Evolutionary conservation across 768 basidiomycete species (phyloP).

Genomic region (Phallus indusiatus): DNA sequence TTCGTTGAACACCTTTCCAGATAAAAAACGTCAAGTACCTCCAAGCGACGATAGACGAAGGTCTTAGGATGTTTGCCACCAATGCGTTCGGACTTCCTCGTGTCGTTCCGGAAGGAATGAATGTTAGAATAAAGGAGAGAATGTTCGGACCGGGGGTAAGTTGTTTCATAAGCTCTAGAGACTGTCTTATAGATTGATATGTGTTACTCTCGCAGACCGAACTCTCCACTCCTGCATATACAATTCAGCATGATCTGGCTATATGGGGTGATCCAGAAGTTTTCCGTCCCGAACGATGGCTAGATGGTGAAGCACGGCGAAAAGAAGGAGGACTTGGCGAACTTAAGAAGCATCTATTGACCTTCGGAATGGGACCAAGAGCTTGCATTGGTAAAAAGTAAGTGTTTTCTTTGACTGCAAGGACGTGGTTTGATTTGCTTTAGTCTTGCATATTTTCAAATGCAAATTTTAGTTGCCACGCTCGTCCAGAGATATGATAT

Average conservation of each 20-base stretch:
- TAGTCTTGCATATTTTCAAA: conserved; percentile 11
- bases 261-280: conserved; percentile 26
- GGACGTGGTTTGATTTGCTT: not conserved
- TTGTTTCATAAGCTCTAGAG: not conserved
- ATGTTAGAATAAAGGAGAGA: conserved; percentile 16
- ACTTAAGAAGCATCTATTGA: conserved; percentile 19
- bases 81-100: conserved; percentile 29
- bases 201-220: conserved; percentile 15
- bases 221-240: conserved; percentile 27
- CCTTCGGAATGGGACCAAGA: conserved; percentile 25
- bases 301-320: conserved; percentile 14
- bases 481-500: conserved; percentile 12
- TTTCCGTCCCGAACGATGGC: conserved; percentile 30
- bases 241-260: conserved; percentile 22
- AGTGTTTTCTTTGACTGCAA: not conserved
- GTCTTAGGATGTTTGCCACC: conserved; percentile 26
- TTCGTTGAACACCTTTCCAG: not conserved
- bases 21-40: conserved; percentile 19
- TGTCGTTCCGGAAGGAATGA: conserved; percentile 20
- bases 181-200: not conserved
- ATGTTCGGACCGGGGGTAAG: conserved; percentile 21
- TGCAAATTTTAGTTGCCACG: conserved; percentile 13
- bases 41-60: conserved; percentile 24
- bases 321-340: not conserved
- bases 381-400: conserved; percentile 18